phyloP scores from a whole-genome alignment of 345 rosid genomes.

The Populus alba region DNA sequence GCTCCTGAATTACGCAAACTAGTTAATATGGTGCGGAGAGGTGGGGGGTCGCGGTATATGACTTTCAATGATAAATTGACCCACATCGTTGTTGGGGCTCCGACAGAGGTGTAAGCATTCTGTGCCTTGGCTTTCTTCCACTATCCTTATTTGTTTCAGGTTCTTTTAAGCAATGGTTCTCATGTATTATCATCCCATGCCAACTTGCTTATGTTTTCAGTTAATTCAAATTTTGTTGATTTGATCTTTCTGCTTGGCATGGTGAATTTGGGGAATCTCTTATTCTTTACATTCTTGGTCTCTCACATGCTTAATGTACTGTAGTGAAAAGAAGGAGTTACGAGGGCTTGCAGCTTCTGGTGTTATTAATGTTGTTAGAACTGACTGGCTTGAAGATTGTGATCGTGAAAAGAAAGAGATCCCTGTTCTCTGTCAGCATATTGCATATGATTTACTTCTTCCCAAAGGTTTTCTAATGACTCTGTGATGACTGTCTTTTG shows the following conservation, averaged over 20 bases:
- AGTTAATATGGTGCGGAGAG: conserved; percentile 67
- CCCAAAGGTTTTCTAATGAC: conserved; percentile 66
- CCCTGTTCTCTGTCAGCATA: conserved; percentile 56
- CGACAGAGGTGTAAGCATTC: conserved; percentile 77
- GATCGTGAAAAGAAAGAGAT: conserved; percentile 67
- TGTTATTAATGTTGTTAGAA: conserved; percentile 68
- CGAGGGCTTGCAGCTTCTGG: conserved; percentile 84
- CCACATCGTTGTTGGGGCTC: conserved; percentile 80
- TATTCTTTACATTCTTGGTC: conserved; percentile 9
- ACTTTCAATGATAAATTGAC: conserved; percentile 67
- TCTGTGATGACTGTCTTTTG: conserved; percentile 10
- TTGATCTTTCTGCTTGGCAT: neutral
- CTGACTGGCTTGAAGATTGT: conserved; percentile 94
- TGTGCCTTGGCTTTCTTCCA: conserved; percentile 12
- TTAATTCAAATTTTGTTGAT: neutral
- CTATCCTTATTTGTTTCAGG: neutral
- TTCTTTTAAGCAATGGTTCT: neutral
- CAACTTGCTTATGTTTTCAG: neutral
- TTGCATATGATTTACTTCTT: conserved; percentile 66
- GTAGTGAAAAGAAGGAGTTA: conserved; percentile 75
- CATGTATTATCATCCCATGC: neutral
- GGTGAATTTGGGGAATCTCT: conserved; percentile 2
- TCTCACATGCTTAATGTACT: conserved; percentile 16
- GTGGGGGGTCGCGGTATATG: conserved; percentile 83
- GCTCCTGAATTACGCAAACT: conserved; percentile 75